Conservation (phyloP, 768 basidiomycete species). For the Boletellus sp. region DNA sequence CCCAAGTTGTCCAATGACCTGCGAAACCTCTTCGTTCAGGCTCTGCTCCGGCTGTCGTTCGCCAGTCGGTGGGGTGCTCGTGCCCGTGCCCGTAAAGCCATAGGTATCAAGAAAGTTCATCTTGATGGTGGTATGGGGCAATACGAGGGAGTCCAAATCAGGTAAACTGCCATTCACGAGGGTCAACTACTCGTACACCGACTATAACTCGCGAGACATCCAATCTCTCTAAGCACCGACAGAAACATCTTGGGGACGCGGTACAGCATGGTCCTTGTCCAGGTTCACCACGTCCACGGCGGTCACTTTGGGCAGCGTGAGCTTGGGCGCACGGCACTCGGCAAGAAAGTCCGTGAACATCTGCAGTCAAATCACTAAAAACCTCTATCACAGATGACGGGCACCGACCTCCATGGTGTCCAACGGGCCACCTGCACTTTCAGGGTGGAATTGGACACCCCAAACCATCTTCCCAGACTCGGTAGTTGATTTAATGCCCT, state of each 20-base stretch:
- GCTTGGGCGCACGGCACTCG: conserved; percentile 67
- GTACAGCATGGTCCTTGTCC: conserved; percentile 18
- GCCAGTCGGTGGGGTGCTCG: conserved; percentile 44
- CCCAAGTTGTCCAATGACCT: conserved; percentile 84
- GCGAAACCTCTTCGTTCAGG: conserved; percentile 83
- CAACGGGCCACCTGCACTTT: conserved; percentile 96
- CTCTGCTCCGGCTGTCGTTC: conserved; percentile 45
- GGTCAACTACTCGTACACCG: conserved; percentile 18
- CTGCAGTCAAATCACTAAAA: conserved; percentile 36
- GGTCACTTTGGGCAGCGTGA: conserved; percentile 25
- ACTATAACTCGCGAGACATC: neutral
- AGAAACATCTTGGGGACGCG: conserved; percentile 20
- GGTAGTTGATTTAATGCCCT: conserved; percentile 93
- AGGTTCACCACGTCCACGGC: conserved; percentile 13
- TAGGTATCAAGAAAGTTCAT: conserved; percentile 80
- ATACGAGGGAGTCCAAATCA: conserved; percentile 7
- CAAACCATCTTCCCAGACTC: conserved; percentile 89
- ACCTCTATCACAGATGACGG: neutral
- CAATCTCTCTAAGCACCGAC: conserved; percentile 26
- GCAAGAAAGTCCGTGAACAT: conserved; percentile 93
- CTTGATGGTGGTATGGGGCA: conserved; percentile 1
- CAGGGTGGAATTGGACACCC: conserved; percentile 99
- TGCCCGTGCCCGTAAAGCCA: conserved; percentile 45
- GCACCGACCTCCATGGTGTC: conserved; percentile 89
- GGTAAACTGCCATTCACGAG: conserved; percentile 7